Evolutionary conservation across 177 flowering plant genomes (phyloP).

Genomic region (Telopea speciosissima): DNA sequence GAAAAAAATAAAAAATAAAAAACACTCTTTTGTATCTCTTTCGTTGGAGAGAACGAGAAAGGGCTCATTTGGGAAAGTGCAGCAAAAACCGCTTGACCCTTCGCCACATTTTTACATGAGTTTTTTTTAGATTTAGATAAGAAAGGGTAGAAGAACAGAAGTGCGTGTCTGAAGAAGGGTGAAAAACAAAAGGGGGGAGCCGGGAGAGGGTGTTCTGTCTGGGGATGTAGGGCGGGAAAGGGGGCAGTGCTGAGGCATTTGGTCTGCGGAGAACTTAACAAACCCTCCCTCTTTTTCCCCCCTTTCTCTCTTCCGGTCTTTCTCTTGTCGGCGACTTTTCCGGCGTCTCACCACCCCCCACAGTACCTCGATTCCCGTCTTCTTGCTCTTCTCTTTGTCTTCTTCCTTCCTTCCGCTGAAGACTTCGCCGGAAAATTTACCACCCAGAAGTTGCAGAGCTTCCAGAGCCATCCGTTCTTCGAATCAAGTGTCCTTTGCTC

Average conservation of each 20-base stretch:
- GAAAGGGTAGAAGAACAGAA: no score
- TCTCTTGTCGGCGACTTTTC: constrained; percentile 21
- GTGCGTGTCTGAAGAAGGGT: constrained; percentile 1
- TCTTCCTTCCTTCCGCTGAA: not conserved
- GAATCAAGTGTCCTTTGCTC: not conserved
- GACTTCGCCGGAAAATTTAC: not conserved
- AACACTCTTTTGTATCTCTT: no score
- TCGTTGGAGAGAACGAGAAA: no score
- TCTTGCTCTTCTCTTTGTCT: not conserved
- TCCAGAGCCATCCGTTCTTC: not conserved
- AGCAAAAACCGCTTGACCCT: no score
- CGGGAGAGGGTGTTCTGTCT: constrained; percentile 17
- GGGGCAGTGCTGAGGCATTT: constrained; percentile 41
- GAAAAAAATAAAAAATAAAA: no score
- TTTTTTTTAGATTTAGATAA: no score
- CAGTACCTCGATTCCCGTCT: no score
- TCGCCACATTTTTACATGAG: no score
- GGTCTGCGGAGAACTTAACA: constrained; percentile 38
- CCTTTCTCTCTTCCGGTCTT: constrained; percentile 9
- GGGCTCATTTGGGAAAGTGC: no score
- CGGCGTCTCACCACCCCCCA: not conserved
- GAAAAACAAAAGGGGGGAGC: constrained; percentile 5
- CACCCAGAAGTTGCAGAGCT: constrained; percentile 1
- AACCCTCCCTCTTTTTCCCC: constrained; percentile 10
- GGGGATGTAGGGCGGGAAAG: constrained; percentile 39